phyloP scores from a whole-genome alignment of 768 basidiomycete species.

The Atractiella rhizophila region DNA sequence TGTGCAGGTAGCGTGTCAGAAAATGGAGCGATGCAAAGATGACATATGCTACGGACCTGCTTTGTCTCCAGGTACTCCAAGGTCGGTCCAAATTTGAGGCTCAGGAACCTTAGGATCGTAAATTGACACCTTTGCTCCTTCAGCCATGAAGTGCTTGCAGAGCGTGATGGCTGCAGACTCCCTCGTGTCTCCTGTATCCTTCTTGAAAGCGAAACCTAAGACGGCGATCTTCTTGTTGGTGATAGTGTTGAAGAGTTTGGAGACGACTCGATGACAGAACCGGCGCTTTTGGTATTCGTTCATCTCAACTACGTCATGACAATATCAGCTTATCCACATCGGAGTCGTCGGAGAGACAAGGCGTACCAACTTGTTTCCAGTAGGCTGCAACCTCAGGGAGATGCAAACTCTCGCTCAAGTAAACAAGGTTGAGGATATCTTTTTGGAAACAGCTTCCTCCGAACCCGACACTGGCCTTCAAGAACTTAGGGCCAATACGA shows the following conservation, averaged over 20 bases:
- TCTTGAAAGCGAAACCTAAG: slow-evolving; percentile 96
- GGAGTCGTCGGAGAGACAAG: not conserved
- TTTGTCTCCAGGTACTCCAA: slow-evolving; percentile 30
- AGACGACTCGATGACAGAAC: slow-evolving; percentile 80
- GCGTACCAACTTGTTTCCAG: slow-evolving; percentile 33
- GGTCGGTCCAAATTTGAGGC: slow-evolving; percentile 52
- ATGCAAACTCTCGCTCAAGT: slow-evolving; percentile 79
- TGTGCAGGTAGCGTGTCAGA: not conserved
- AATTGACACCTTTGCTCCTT: slow-evolving; percentile 59
- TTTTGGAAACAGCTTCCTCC: slow-evolving; percentile 99
- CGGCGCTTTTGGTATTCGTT: slow-evolving; percentile 95
- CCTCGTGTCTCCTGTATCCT: slow-evolving; percentile 95
- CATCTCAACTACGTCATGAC: slow-evolving; percentile 65
- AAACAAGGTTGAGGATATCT: slow-evolving; percentile 95
- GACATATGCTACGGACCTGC: slow-evolving; percentile 29
- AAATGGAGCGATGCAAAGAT: slow-evolving; percentile 1
- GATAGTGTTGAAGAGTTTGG: slow-evolving; percentile 73
- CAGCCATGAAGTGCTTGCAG: slow-evolving; percentile 73
- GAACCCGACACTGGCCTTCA: slow-evolving; percentile 85
- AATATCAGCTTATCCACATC: not conserved
- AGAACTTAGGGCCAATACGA: slow-evolving; percentile 80
- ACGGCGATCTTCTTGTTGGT: slow-evolving; percentile 92
- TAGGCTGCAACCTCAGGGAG: slow-evolving; percentile 91
- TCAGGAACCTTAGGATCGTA: slow-evolving; percentile 74
- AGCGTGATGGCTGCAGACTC: slow-evolving; percentile 88